Conservation (phyloP, 441 rosid genomes). For the Populus trichocarpa region DNA sequence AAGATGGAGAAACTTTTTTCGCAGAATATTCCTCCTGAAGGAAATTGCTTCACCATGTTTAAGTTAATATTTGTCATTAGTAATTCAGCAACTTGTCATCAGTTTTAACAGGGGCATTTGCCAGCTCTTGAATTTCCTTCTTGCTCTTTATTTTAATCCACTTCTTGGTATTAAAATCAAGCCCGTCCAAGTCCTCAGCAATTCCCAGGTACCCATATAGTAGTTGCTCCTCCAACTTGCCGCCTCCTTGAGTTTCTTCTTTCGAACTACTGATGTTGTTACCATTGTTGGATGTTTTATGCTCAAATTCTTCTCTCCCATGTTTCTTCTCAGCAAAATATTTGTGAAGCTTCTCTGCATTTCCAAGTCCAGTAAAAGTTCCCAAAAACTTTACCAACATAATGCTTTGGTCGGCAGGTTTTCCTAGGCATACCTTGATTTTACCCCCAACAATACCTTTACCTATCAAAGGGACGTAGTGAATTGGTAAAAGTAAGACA, state of each 20-base stretch:
- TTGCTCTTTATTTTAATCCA: conserved; percentile 47
- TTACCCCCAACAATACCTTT: conserved; percentile 48
- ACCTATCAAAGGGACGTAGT: conserved; percentile 24
- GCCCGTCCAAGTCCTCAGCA: conserved; percentile 58
- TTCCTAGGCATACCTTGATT: conserved; percentile 50
- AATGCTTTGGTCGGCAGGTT: conserved; percentile 57
- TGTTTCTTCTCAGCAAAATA: conserved; percentile 37
- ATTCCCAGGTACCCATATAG: conserved; percentile 57
- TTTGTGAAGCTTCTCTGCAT: conserved; percentile 49
- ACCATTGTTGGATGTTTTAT: conserved; percentile 20
- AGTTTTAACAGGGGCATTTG: conserved; percentile 48
- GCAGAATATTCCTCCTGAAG: neutral
- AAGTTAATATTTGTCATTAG: neutral
- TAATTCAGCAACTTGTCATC: conserved; percentile 18
- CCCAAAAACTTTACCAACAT: conserved; percentile 50
- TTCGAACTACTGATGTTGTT: conserved; percentile 6
- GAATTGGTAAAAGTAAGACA: neutral
- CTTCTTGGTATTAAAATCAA: conserved; percentile 54
- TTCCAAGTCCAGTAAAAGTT: conserved; percentile 52
- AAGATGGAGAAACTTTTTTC: neutral
- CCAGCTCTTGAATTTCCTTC: conserved; percentile 58
- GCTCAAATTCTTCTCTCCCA: conserved; percentile 45
- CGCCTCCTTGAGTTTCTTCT: conserved; percentile 23
- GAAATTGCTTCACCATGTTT: neutral
- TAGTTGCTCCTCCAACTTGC: conserved; percentile 33